A percentile compares a stretch with the other conserved stretches of the same genome.
Conservation (phyloP, 2,329 filamentous ascomycete genomes). For the Periconia macrospinosa region DNA sequence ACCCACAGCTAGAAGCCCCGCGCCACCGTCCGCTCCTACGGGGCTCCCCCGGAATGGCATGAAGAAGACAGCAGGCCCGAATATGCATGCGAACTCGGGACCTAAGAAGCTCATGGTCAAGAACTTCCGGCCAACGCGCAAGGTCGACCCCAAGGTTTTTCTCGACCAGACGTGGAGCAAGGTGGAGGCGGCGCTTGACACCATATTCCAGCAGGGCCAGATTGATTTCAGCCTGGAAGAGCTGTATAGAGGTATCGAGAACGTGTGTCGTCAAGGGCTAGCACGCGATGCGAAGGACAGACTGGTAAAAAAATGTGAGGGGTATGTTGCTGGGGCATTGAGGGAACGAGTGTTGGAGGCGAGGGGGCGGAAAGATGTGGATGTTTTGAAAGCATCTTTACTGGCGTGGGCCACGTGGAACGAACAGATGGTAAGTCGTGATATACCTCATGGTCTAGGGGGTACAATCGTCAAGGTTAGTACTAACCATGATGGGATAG, state of each 20-base stretch:
- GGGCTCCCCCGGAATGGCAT: conserved; percentile 38
- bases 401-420: conserved; percentile 78
- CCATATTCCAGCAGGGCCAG: conserved; percentile 71
- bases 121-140: conserved; percentile 73
- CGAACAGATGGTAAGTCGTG: conserved; percentile 65
- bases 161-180: conserved; percentile 75
- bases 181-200: conserved; percentile 70
- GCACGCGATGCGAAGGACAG: conserved; percentile 68
- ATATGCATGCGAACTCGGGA: conserved; percentile 65
- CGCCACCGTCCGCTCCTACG: conserved; percentile 40
- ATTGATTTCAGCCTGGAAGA: conserved; percentile 72
- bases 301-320: conserved; percentile 67
- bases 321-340: conserved; percentile 61
- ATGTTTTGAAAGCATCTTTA: conserved; percentile 63
- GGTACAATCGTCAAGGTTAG: background rate
- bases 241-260: conserved; percentile 88
- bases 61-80: conserved; percentile 57
- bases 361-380: conserved; percentile 61
- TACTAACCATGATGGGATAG: conserved; percentile 46
- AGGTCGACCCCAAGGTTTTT: conserved; percentile 72
- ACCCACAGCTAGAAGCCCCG: conserved; percentile 36
- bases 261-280: conserved; percentile 79
- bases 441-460: background rate
- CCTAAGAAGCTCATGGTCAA: conserved; percentile 91
- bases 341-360: conserved; percentile 61